Base-by-base conservation (phyloP, 352 stramenopile species). In the Phytophthora podocarpi region DNA sequence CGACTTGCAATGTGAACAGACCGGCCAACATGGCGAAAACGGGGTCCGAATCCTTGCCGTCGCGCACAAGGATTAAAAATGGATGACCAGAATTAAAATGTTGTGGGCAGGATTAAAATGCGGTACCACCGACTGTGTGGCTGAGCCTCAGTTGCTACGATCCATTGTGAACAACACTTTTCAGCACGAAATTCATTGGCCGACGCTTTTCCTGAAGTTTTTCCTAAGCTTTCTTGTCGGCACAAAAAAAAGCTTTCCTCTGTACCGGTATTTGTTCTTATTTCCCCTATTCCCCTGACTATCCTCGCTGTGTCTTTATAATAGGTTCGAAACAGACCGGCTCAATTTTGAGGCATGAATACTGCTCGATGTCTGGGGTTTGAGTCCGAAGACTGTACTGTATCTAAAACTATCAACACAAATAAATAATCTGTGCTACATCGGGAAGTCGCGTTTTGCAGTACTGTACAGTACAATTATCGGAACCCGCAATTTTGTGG, bases 251-350 rank as follows among this genome's bases (percentile, higher is more conserved):
- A n/a, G 13, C 8, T 40, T 4, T 18, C 24, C 30, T 65, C 32
- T 34, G 34, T 30, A 37, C n/a, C n/a, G n/a, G n/a, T n/a, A n/a
- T 28, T 11, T 30, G 16, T 37, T 31, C 10, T n/a, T 28, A 31
- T 28, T 49, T 62, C 42, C 34, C 51, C 59, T 63, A 68, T 57
- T 48, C 59, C 11, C 51, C 39, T 30, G 48, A 46, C 47, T 66
- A 59, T 65, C 40, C 42, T 8, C 15, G 16, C 31, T 31, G 11
- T 42, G 35, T 31, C 39, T 43, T n/a, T n/a, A n/a, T n/a, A n/a
- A 4, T 31, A 23, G 15, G 7, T 24, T 32, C 24, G 51, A 52
- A 57, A 62, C n/a, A n/a, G n/a, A n/a, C n/a, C n/a, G n/a, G n/a
- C n/a, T 54, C 40, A 46, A 31, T 54, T 54, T 54, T 23, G 16